These are phyloP conservation scores for Aspergillus viridinutans DNA, from an alignment of 2,329 filamentous ascomycete species.

Conservation along the genomic window DNA sequence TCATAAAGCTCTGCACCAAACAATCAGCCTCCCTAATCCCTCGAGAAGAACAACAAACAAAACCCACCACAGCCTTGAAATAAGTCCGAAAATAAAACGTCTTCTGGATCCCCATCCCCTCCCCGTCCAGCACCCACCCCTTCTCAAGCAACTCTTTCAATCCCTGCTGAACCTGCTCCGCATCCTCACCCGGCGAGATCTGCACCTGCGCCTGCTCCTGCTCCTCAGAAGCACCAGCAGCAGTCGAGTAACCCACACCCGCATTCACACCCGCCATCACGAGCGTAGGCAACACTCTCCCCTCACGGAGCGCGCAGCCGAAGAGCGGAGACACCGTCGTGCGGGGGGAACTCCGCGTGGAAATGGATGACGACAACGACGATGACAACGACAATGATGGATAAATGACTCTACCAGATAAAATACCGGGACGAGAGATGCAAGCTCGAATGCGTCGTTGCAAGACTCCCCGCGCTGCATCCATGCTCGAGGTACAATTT, in stretches of 20 bases:
- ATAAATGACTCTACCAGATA: background rate
- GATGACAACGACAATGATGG: background rate
- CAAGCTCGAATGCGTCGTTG: background rate
- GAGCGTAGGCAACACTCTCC: too few species aligned
- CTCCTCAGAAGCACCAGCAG: slow-evolving; percentile 3
- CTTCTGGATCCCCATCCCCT: slow-evolving; percentile 32
- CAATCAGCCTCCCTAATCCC: background rate
- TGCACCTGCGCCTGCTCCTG: slow-evolving; percentile 13
- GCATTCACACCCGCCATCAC: background rate
- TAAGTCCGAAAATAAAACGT: slow-evolving; percentile 39
- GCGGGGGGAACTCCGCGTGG: background rate
- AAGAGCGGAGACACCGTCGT: background rate
- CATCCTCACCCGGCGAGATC: slow-evolving; percentile 29
- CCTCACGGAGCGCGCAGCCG: background rate
- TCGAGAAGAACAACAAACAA: background rate
- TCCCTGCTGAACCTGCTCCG: slow-evolving; percentile 19
- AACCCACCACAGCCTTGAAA: slow-evolving; percentile 35
- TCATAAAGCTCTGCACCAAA: slow-evolving; percentile 31
- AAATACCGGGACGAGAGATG: background rate
- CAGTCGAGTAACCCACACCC: background rate
- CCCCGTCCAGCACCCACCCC: slow-evolving; percentile 33
- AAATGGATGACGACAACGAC: background rate
- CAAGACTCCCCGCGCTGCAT: background rate
- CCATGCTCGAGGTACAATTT: background rate
- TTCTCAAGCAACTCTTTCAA: slow-evolving; percentile 23